A percentile compares a stretch with the other conserved stretches of the same genome.
Evolutionary conservation across 306 rosid species (phyloP).

Genomic region (Ceratonia siliqua): DNA sequence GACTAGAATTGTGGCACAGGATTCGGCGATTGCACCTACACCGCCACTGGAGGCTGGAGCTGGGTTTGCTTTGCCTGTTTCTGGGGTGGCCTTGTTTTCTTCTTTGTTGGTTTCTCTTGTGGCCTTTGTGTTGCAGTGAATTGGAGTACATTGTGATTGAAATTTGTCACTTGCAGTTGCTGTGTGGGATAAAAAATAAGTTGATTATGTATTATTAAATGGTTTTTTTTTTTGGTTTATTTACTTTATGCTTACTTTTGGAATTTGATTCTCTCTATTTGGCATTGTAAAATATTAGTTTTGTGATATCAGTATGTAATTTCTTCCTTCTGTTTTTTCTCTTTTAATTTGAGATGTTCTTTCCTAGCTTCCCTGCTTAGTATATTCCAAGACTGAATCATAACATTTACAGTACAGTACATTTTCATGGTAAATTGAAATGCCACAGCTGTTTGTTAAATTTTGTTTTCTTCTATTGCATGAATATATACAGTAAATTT

Average conservation of each 20-base stretch:
- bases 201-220: neutral
- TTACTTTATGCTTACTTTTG: constrained; percentile 29
- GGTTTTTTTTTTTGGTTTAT: neutral
- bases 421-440: constrained; percentile 3
- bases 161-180: constrained; percentile 28
- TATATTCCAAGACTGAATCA: neutral
- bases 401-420: neutral
- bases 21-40: constrained; percentile 46
- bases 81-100: constrained; percentile 36
- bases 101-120: constrained; percentile 51
- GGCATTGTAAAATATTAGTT: constrained; percentile 30
- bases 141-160: constrained; percentile 16
- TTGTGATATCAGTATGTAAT: constrained; percentile 32
- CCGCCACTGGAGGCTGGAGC: constrained; percentile 54
- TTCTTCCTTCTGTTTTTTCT: neutral
- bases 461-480: constrained; percentile 29
- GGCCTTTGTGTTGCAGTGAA: constrained; percentile 39
- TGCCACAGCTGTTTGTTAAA: constrained; percentile 14
- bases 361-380: neutral
- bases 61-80: constrained; percentile 46
- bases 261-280: constrained; percentile 23
- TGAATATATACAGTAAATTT: constrained; percentile 35
- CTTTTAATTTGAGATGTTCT: neutral
- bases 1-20: constrained; percentile 42
- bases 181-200: constrained; percentile 5